These are phyloP conservation scores for Cymbopogon flexuosus DNA, from an alignment of 202 grass and related monocot genomes.

Conservation along the genomic window DNA sequence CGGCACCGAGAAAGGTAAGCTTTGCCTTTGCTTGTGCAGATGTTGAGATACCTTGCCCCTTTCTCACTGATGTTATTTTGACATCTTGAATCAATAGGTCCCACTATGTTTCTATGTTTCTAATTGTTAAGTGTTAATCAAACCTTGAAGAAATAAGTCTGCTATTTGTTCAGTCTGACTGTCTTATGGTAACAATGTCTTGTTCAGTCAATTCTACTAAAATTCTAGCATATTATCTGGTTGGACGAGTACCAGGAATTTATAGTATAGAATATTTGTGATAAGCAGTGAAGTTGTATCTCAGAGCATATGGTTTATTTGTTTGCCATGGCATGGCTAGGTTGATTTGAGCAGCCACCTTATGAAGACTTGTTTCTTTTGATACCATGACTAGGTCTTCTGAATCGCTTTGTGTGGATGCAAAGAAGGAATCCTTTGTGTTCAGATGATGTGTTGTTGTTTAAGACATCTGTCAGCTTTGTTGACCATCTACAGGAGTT, in stretches of 20 bases:
- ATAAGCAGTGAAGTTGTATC: not conserved
- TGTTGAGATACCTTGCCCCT: not conserved
- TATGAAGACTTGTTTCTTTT: conserved; percentile 35
- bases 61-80: not conserved
- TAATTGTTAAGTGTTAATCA: not conserved
- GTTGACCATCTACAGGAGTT: conserved; percentile 95
- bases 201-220: not conserved
- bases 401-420: conserved; percentile 88
- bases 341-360: not conserved
- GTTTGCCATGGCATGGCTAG: conserved; percentile 1
- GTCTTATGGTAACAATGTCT: not conserved
- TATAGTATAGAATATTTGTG: not conserved
- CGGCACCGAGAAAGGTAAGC: conserved; percentile 68
- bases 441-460: conserved; percentile 60
- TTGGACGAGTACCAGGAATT: not conserved
- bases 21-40: not conserved
- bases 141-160: not conserved
- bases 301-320: not conserved
- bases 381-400: conserved; percentile 50
- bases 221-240: conserved; percentile 2
- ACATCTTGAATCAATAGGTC: not conserved
- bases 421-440: conserved; percentile 64
- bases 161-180: not conserved
- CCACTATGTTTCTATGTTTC: not conserved
- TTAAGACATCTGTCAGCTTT: conserved; percentile 92